Evolutionary conservation across 1,284 basidiomycete genomes (phyloP).

Genomic region (Singerocomus rubriflavus): DNA sequence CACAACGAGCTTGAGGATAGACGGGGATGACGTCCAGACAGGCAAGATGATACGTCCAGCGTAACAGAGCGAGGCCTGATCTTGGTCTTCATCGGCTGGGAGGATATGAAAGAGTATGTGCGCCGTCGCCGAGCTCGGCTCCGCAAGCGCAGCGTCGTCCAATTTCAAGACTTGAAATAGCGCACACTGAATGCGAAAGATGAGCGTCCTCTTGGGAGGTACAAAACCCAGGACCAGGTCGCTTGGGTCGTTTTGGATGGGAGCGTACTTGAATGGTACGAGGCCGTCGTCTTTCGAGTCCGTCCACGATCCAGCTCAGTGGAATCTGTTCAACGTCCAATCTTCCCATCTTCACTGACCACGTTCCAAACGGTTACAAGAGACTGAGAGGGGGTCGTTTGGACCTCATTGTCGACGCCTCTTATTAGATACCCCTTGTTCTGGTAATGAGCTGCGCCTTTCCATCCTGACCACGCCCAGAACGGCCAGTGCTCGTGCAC

Average conservation of each 20-base stretch:
- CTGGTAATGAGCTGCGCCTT: slow-evolving; percentile 15
- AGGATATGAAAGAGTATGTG: slow-evolving; percentile 19
- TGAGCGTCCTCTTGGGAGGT: slow-evolving; percentile 17
- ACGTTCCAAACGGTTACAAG: slow-evolving; percentile 10
- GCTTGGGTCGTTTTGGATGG: not conserved
- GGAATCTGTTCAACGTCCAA: slow-evolving; percentile 11
- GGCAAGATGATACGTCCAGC: slow-evolving; percentile 22
- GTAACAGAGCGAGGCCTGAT: not conserved
- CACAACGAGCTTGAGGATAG: slow-evolving; percentile 16
- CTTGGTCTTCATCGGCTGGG: not conserved
- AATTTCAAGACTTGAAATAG: slow-evolving; percentile 7
- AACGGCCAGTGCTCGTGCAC: slow-evolving; percentile 18
- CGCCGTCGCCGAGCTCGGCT: not conserved
- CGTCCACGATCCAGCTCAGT: slow-evolving; percentile 7
- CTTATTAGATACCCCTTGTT: slow-evolving; percentile 5
- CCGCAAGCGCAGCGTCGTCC: not conserved
- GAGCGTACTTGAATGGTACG: slow-evolving; percentile 1
- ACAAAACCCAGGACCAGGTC: not conserved
- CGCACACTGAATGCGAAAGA: slow-evolving; percentile 20
- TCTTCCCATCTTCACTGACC: not conserved
- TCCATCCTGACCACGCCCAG: slow-evolving; percentile 27
- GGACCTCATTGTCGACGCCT: not conserved
- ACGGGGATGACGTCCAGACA: slow-evolving; percentile 5
- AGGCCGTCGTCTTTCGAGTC: not conserved
- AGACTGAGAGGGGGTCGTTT: slow-evolving; percentile 9